These are phyloP conservation scores for Pseudotsuga menziesii DNA, from an alignment of 75 land plant genomes.

Conservation along the genomic window DNA sequence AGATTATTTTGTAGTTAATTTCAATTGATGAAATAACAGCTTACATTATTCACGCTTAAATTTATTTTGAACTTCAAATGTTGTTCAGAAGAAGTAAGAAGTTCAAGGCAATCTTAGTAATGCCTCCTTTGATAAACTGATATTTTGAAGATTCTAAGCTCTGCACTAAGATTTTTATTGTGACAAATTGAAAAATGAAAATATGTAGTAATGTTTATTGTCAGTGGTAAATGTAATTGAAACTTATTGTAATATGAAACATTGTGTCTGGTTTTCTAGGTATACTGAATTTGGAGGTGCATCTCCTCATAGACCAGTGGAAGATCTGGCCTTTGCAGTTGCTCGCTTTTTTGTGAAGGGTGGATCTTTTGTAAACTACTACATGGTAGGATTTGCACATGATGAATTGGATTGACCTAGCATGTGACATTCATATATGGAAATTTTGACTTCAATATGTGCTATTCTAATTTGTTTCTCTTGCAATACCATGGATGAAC, in stretches of 20 bases:
- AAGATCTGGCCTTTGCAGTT: constrained; percentile 89
- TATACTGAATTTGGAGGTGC: constrained; percentile 62
- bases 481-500: constrained; percentile 95
- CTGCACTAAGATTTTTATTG: no score
- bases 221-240: not conserved
- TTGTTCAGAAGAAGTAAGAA: not conserved
- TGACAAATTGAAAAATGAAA: no score
- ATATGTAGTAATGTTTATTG: no score
- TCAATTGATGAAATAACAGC: no score
- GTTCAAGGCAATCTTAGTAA: not conserved
- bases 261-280: constrained; percentile 34
- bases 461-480: not conserved
- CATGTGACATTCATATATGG: constrained; percentile 2
- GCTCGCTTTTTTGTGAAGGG: constrained; percentile 73
- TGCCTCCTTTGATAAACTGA: no score
- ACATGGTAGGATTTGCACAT: constrained; percentile 48
- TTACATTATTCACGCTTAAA: no score
- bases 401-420: not conserved
- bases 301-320: constrained; percentile 59
- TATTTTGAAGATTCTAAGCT: no score
- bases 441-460: not conserved
- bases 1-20: no score
- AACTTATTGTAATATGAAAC: not conserved
- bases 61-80: not conserved
- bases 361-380: constrained; percentile 79